Base-by-base conservation (phyloP, 2,329 filamentous ascomycete species). In the Aspergillus brunneoviolaceus region DNA sequence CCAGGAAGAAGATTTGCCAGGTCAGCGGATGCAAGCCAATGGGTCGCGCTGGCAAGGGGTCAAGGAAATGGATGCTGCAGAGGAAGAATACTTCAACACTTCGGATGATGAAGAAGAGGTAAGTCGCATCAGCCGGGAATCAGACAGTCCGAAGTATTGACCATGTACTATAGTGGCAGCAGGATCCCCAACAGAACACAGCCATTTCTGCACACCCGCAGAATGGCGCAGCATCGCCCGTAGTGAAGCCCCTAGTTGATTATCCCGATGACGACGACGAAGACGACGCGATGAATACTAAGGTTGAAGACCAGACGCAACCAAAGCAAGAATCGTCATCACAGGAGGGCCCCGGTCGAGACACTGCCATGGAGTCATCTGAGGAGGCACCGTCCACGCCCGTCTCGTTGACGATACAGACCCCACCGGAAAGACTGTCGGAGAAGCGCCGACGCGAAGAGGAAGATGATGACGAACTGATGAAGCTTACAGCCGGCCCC, bases 51-150 rank as follows among this genome's bases (percentile, higher is more conserved):
- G 89, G 75, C 85, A 87, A 65, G 87, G 85, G 49, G 84, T 96
- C 73, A 91, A 91, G 70, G 92, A 96, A 56, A 84, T 93, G 71
- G 94, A 97, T 72, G 84, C 88, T 5, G 87, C 89, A 11, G 91
- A 97, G 74, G 94, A 97, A 69, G 92, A 94, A 49, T 99, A 98
- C 75, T 98, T 96, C 84, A 94, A 96, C 69, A 87, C 85, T 0
- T 92, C 90, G 0, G 93, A 97, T 67, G 91, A 95, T 51, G 89
- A 93, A 61, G 92, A 96, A 6, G 91, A 87, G 63, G 79, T 75
- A 67, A 56, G 70, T 52, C 60, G 48, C 49, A 39, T 10, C 10
- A 29, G 25, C 27, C 16, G 12, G 19, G 25, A 47, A 31, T 4
- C 11, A 19, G 9, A 5, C 16, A 31, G 27, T 27, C 27, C 9